Base-by-base conservation (phyloP, 179 eudicot species). In the Silene coronaria region DNA sequence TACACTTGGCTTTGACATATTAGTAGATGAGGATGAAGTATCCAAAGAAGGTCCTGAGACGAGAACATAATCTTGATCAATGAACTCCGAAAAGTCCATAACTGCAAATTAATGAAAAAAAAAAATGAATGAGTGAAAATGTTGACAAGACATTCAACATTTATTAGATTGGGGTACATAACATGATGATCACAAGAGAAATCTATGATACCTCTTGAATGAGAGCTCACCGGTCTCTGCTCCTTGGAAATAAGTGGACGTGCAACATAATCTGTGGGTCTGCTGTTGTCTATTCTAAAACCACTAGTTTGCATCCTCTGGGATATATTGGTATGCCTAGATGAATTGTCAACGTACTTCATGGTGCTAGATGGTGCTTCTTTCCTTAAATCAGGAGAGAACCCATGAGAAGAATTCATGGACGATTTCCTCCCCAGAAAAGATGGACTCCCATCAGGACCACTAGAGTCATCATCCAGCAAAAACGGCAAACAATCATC, bases 31-130 rank as follows among this genome's bases (percentile, higher is more conserved):
- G 67, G 89, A 87, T 64, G 89, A 83, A 70, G 65, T 71, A 68
- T 90, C 97, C 78, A 80, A 59, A 60, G 83, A 79, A 55, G 94
- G 87, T 48, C 89, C 94, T 80, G 97, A 84, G 48, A 94, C 98
- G 69, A 94, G 83, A 71, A 94, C 98, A 87, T 94, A 94, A 58
- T 93, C 98, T 83, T 88, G 98, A 82, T 86, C 96, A 82, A 86
- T 79, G 73, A 87, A 87, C 85, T 91, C 98, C 72, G 86, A 78
- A 62, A 91, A 85, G 68, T 90, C 97, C 75, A 80, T 79, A 75
- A 84, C 98, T 94, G 88, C 75, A 69, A 79, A 82, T 72, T 34
- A 59, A 72, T 71, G 76, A 55, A 76, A 23, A 69, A 5, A 42
- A 60, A 13, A 53, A 70, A 30, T 58, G 2, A 12, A 78, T 61